Evolutionary conservation across 2,329 filamentous ascomycete species (phyloP), one percentile per base, ranked within the genome.

Genomic region (Colletotrichum cereale): DNA sequence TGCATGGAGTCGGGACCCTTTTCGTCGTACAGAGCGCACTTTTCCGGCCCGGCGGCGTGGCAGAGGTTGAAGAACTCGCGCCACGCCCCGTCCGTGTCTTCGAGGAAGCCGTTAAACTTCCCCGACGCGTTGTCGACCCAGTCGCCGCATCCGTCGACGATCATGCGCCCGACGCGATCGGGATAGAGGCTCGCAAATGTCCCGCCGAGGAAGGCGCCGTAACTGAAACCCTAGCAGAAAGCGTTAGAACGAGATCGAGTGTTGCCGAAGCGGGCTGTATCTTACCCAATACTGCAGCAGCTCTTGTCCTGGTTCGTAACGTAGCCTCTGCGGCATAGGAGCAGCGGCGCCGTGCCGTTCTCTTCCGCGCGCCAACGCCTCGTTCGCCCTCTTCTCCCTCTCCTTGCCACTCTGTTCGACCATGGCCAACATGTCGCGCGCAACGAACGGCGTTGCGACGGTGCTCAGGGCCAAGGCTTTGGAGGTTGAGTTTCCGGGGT

Each of bases 141-240:
- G 65, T 85, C 78, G 24, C 73, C 75, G 5, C 84, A 80, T 0
- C 78, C 82, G 34, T 84, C 83, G 3, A 84, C 77, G 10, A 85
- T 77, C 65, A 86, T 77, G 11, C 83, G 80, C 0, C 80, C 84
- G 14, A 86, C 74, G 3, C 80, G 76, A 0, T 73, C 78, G 0
- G 80, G 79, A 47, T 80, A 82, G 76, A 82, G 74, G 61, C 79
- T 77, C 5, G 79, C 78, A 72, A 81, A 80, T 65, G 78, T 79
- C 42, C 79, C 79, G 10, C 80, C 80, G 0, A 82, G 75, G 2
- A 80, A 42, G 0, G 79, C 79, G 11, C 80, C 79, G 36, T 88
- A 88, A 18, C 84, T 86, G 65, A 87, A 83, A 0, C 86, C 86
- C 79, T 85, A n/a, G 82, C 2, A n/a, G 73, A 86, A 87, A 73